Conservation (phyloP, 192 early-diverging fungal genomes). For the Podila epicladia region DNA sequence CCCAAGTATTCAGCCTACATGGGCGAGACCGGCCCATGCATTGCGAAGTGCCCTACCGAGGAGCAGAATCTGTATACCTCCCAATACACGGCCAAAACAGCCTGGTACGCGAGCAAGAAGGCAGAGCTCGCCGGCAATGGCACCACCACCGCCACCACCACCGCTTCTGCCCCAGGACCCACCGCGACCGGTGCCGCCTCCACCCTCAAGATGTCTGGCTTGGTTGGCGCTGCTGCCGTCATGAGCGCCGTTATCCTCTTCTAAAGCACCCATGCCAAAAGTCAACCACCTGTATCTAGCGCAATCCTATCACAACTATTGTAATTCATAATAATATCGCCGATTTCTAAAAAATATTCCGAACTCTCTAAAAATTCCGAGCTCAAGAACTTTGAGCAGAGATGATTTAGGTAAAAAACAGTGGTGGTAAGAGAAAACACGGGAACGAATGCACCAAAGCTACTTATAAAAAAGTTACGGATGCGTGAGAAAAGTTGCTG, state of each 20-base stretch:
- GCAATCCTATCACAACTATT: not conserved
- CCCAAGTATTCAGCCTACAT: conserved; percentile 41
- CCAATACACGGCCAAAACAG: conserved; percentile 17
- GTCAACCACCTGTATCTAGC: too few relatives aligned
- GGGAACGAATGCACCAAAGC: too few relatives aligned
- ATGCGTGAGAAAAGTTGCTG: too few relatives aligned
- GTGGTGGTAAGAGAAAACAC: too few relatives aligned
- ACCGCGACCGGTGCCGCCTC: not conserved
- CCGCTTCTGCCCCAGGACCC: too few relatives aligned
- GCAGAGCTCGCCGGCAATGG: not conserved
- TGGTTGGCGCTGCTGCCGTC: conserved; percentile 18
- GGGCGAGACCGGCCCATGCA: conserved; percentile 42
- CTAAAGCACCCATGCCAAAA: not conserved
- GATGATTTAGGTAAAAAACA: too few relatives aligned
- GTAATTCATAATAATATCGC: not conserved
- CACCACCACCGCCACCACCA: not conserved
- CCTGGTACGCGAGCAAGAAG: conserved; percentile 5
- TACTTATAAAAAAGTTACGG: too few relatives aligned
- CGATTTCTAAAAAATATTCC: too few relatives aligned
- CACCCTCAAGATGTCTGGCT: conserved; percentile 4
- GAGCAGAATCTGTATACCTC: conserved; percentile 28
- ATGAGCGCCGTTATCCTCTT: conserved; percentile 14
- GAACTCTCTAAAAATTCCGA: too few relatives aligned
- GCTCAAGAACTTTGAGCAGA: too few relatives aligned
- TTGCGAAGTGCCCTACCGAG: conserved; percentile 8